Conservation (phyloP, 2,329 filamentous ascomycete species). For the Xylaria sp. region DNA sequence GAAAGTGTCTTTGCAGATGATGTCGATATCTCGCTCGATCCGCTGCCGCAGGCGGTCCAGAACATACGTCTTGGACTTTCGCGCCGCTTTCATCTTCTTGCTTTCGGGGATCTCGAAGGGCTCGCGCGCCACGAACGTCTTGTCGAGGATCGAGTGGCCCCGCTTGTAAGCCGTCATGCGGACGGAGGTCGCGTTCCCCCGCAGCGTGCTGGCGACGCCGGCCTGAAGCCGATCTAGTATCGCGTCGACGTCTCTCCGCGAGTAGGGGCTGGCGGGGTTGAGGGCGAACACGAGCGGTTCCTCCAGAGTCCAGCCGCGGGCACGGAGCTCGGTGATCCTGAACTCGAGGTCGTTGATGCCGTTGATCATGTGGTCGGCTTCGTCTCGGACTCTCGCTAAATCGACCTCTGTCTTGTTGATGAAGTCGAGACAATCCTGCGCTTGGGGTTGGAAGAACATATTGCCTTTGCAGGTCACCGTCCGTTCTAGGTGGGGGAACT, state of each 20-base stretch:
- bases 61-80: constrained; percentile 44
- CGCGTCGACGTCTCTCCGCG: constrained; percentile 49
- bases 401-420: constrained; percentile 42
- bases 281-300: constrained; percentile 51
- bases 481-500: constrained; percentile 48
- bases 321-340: constrained; percentile 49
- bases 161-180: constrained; percentile 54
- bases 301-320: constrained; percentile 49
- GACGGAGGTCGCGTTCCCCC: constrained; percentile 49
- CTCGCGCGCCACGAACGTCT: constrained; percentile 46
- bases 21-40: constrained; percentile 51
- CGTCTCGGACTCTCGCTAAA: constrained; percentile 43
- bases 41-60: constrained; percentile 47
- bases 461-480: constrained; percentile 47
- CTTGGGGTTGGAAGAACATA: constrained; percentile 48
- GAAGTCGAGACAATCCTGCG: constrained; percentile 49
- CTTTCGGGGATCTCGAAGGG: constrained; percentile 37
- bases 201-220: constrained; percentile 52
- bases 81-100: constrained; percentile 37
- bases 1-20: constrained; percentile 56
- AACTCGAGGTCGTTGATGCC: constrained; percentile 53
- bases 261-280: constrained; percentile 45
- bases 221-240: constrained; percentile 55
- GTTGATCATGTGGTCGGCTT: constrained; percentile 45
- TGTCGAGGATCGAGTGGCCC: constrained; percentile 56